These are phyloP conservation scores for Nyssa sinensis DNA, from an alignment of 148 eudicot species.

Conservation along the genomic window DNA sequence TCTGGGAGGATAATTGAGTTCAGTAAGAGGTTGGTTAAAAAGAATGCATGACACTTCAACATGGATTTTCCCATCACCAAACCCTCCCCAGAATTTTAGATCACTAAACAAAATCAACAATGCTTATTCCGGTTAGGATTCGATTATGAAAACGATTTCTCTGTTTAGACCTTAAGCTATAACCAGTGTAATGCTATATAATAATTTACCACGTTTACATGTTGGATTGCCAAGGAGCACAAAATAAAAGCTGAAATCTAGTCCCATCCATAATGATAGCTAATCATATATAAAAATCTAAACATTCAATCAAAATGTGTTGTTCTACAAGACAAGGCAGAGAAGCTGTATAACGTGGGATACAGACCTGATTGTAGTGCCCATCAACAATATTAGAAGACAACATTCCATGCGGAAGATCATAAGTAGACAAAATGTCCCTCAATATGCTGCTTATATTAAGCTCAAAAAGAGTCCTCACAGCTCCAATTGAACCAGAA, in stretches of 20 bases:
- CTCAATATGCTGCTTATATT: constrained; percentile 59
- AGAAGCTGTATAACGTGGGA: background rate
- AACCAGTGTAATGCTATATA: background rate
- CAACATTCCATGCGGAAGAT: constrained; percentile 52
- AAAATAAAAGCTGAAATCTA: background rate
- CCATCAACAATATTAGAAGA: constrained; percentile 56
- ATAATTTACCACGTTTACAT: background rate
- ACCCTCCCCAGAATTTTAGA: no score
- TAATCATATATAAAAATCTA: background rate
- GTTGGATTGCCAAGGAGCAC: background rate
- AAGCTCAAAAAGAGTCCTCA: constrained; percentile 69
- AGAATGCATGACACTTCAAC: no score
- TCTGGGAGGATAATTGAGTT: no score
- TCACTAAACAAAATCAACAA: no score
- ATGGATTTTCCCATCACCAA: background rate
- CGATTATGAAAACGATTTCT: no score
- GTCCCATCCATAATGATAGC: background rate
- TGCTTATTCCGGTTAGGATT: no score
- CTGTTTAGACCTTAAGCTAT: no score
- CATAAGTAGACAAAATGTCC: constrained; percentile 58
- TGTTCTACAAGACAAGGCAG: constrained; percentile 1
- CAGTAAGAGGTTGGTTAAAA: no score
- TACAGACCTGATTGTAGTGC: constrained; percentile 60
- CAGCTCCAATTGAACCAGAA: constrained; percentile 72
- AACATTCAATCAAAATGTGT: no score